Conservation (phyloP, 805 yeast species). For the Lachancea mirantina region DNA sequence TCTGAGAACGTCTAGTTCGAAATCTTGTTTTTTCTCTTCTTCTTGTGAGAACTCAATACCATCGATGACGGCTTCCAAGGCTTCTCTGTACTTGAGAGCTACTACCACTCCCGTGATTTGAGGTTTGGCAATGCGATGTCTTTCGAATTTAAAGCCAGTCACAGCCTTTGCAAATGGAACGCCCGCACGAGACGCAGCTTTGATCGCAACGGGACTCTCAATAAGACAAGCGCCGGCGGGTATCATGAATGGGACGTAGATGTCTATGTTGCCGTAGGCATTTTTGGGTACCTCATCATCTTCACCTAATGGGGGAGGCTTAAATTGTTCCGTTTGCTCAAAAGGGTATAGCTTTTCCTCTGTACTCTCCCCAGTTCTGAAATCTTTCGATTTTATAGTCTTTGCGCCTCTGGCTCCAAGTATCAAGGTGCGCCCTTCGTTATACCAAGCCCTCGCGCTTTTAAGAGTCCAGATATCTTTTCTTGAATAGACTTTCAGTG, state of each 20-base stretch:
- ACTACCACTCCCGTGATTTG: slow-evolving; percentile 71
- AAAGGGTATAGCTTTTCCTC: slow-evolving; percentile 66
- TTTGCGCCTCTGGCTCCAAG: slow-evolving; percentile 63
- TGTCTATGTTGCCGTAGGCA: slow-evolving; percentile 76
- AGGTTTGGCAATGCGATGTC: slow-evolving; percentile 48
- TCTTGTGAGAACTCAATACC: slow-evolving; percentile 23
- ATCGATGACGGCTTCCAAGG: slow-evolving; percentile 26
- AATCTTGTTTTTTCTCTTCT: slow-evolving; percentile 35
- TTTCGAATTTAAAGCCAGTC: slow-evolving; percentile 71
- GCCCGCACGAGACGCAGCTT: slow-evolving; percentile 63
- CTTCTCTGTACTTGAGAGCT: slow-evolving; percentile 42
- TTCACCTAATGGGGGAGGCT: slow-evolving; percentile 48
- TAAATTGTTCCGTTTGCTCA: slow-evolving; percentile 65
- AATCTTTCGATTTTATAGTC: slow-evolving; percentile 31
- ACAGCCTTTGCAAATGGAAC: slow-evolving; percentile 86
- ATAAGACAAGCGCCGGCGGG: slow-evolving; percentile 72
- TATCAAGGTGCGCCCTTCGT: slow-evolving; percentile 67
- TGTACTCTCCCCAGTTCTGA: slow-evolving; percentile 41
- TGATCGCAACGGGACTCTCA: slow-evolving; percentile 44
- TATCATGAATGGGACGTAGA: slow-evolving; percentile 71
- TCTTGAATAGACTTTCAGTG: slow-evolving; percentile 61
- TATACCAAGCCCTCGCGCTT: slow-evolving; percentile 82
- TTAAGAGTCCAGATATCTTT: slow-evolving; percentile 54
- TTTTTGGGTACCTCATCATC: slow-evolving; percentile 69
- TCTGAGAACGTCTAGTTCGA: slow-evolving; percentile 43